These are phyloP conservation scores for Trichoderma atroviride DNA, from an alignment of 2,329 filamentous ascomycete species.

Conservation along the genomic window DNA sequence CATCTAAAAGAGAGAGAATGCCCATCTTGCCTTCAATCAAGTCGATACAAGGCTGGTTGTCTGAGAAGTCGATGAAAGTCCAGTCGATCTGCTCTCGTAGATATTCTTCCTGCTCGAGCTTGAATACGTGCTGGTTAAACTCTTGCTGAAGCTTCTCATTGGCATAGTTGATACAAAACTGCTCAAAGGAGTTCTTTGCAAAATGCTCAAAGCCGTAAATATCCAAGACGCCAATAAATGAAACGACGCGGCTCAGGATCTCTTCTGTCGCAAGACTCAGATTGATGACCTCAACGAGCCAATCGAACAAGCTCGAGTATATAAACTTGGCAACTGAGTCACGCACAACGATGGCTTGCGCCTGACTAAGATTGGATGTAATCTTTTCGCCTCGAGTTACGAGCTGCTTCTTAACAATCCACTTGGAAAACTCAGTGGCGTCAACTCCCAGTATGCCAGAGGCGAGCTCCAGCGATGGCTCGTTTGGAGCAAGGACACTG, in stretches of 20 bases:
- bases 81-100: slow-evolving; percentile 95
- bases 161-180: slow-evolving; percentile 99
- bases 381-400: slow-evolving; percentile 97
- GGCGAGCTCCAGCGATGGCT: slow-evolving; percentile 80
- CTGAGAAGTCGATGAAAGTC: slow-evolving; percentile 99
- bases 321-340: slow-evolving; percentile 99
- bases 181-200: slow-evolving; percentile 98
- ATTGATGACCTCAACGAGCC: slow-evolving; percentile 98
- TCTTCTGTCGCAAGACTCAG: slow-evolving; percentile 84
- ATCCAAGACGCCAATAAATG: slow-evolving; percentile 98
- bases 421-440: slow-evolving; percentile 84
- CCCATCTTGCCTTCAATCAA: slow-evolving; percentile 96
- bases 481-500: slow-evolving; percentile 76
- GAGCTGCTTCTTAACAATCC: slow-evolving; percentile 99
- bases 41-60: slow-evolving; percentile 99
- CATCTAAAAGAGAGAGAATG: slow-evolving; percentile 87
- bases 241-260: slow-evolving; percentile 77
- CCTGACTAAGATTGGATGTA: slow-evolving; percentile 88
- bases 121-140: slow-evolving; percentile 99
- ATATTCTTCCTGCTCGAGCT: slow-evolving; percentile 98
- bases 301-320: slow-evolving; percentile 97
- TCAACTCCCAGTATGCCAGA: slow-evolving; percentile 87
- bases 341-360: slow-evolving; percentile 90
- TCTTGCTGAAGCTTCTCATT: slow-evolving; percentile 99
- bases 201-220: slow-evolving; percentile 99